Evolutionary conservation across 345 rosid genomes (phyloP).

Genomic region (Murraya koenigii): DNA sequence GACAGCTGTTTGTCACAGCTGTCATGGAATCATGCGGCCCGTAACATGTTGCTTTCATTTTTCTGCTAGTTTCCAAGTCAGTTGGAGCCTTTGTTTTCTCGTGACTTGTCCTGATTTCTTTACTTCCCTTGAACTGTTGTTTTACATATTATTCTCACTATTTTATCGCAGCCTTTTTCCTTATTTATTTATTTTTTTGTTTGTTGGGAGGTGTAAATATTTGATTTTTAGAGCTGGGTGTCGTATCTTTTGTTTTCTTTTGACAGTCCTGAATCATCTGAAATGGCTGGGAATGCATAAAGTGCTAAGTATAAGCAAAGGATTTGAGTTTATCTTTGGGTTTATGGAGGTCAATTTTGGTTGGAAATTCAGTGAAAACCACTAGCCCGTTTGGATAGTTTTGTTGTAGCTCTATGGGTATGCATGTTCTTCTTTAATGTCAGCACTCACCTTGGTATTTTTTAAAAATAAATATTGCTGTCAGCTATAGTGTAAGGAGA

Average conservation of each 20-base stretch:
- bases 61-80: background rate
- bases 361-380: background rate
- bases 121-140: background rate
- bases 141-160: background rate
- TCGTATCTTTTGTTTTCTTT: conserved; percentile 7
- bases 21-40: too few species aligned
- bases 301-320: background rate
- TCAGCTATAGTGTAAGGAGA: background rate
- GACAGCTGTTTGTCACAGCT: too few species aligned
- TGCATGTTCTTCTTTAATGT: background rate
- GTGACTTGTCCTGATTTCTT: conserved; percentile 5
- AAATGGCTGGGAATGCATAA: conserved; percentile 2
- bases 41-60: conserved; percentile 1
- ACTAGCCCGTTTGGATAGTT: background rate
- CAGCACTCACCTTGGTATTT: background rate
- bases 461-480: background rate
- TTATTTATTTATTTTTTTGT: background rate
- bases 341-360: background rate
- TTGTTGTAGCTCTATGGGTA: conserved; percentile 1
- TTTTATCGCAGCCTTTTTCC: background rate
- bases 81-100: background rate
- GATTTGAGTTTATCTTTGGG: conserved; percentile 14
- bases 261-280: conserved; percentile 7
- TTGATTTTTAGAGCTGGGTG: background rate
- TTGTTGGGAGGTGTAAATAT: conserved; percentile 2